Evolutionary conservation across 345 rosid genomes (phyloP).

Genomic region (Mangifera indica): DNA sequence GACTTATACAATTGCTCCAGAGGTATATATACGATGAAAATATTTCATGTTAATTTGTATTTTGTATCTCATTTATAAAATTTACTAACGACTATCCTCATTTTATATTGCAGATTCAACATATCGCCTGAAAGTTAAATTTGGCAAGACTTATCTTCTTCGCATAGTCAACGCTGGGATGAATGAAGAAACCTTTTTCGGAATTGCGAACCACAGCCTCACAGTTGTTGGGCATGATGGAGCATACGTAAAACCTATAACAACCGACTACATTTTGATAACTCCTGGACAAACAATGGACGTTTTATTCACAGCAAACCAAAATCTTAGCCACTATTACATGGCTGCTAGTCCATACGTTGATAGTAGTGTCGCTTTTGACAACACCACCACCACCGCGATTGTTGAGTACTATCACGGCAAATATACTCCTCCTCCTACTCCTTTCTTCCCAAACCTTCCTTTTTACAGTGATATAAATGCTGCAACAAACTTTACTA

Average conservation of each 20-base stretch:
- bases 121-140: slow-evolving; percentile 14
- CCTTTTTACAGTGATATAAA: slow-evolving; percentile 14
- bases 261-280: slow-evolving; percentile 15
- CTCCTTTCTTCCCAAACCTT: slow-evolving; percentile 19
- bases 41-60: no score
- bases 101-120: slow-evolving; percentile 20
- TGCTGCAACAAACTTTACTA: slow-evolving; percentile 6
- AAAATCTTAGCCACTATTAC: slow-evolving; percentile 30
- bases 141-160: slow-evolving; percentile 33
- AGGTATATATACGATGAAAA: no score
- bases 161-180: slow-evolving; percentile 34
- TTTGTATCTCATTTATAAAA: no score
- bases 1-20: slow-evolving; percentile 26
- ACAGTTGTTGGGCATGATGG: slow-evolving; percentile 37
- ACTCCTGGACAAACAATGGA: slow-evolving; percentile 43
- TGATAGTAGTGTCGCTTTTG: not conserved
- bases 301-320: slow-evolving; percentile 29
- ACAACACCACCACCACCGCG: slow-evolving; percentile 20
- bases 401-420: slow-evolving; percentile 36
- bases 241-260: slow-evolving; percentile 30
- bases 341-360: slow-evolving; percentile 24
- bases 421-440: slow-evolving; percentile 7
- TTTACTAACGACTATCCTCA: not conserved
- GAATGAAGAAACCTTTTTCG: slow-evolving; percentile 31
- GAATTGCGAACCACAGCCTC: slow-evolving; percentile 30